phyloP scores from a whole-genome alignment of 805 yeast genomes.

The Yamadazyma sp. region DNA sequence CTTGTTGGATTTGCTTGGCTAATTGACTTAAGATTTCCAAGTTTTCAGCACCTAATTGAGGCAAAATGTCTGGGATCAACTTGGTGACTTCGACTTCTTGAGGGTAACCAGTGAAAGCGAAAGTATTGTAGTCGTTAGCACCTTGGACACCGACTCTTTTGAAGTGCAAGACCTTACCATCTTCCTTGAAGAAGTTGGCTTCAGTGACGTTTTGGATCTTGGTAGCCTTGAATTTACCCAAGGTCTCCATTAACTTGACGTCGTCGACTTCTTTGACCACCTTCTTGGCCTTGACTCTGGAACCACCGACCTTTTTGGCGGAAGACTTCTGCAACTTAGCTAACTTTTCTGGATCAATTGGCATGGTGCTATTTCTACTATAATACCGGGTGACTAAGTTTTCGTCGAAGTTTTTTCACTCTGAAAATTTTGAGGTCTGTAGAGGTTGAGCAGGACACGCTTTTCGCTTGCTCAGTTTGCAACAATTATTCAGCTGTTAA shows the following conservation, averaged over 20 bases:
- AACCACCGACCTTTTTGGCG: conserved; percentile 74
- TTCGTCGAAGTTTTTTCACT: conserved; percentile 12
- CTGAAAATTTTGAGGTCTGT: conserved; percentile 9
- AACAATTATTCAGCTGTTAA: no score
- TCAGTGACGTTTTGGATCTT: conserved; percentile 89
- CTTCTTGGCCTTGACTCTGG: conserved; percentile 93
- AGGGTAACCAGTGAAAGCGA: conserved; percentile 92
- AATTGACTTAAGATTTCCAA: conserved; percentile 83
- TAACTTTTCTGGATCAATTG: conserved; percentile 90
- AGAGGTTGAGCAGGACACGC: background rate
- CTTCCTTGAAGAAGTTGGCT: conserved; percentile 96
- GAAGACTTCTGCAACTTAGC: conserved; percentile 88
- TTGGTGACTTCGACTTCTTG: conserved; percentile 91
- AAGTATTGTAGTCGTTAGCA: conserved; percentile 86
- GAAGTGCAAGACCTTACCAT: conserved; percentile 94
- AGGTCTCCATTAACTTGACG: conserved; percentile 83
- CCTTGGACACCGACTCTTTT: conserved; percentile 95
- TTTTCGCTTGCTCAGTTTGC: no score
- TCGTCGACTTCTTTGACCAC: conserved; percentile 78
- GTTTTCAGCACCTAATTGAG: conserved; percentile 96
- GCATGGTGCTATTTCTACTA: conserved; percentile 45
- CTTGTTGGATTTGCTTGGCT: conserved; percentile 83
- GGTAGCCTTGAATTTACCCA: conserved; percentile 86
- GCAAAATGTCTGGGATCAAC: conserved; percentile 89
- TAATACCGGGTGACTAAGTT: conserved; percentile 20